phyloP scores from a whole-genome alignment of 768 basidiomycete genomes.

The Tricholoma sp. region DNA sequence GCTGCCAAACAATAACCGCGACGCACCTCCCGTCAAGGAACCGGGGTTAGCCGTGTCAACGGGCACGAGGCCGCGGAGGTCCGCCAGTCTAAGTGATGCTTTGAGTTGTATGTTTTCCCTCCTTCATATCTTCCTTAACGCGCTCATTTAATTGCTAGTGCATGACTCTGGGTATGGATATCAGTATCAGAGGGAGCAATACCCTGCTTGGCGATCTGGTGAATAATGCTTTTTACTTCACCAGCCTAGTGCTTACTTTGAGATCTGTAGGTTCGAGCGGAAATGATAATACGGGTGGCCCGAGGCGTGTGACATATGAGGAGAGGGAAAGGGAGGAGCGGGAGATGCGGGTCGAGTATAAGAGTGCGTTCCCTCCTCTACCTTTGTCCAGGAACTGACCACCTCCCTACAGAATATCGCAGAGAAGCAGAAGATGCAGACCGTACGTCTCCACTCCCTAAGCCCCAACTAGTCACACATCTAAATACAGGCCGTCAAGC shows the following conservation, averaged over 20 bases:
- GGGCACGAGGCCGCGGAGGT: slow-evolving; percentile 58
- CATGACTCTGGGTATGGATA: slow-evolving; percentile 24
- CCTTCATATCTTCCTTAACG: background rate
- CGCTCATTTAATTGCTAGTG: slow-evolving; percentile 16
- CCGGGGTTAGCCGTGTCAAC: slow-evolving; percentile 34
- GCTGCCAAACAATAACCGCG: slow-evolving; percentile 16
- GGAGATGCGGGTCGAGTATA: slow-evolving; percentile 41
- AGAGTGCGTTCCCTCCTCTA: slow-evolving; percentile 25
- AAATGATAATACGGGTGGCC: slow-evolving; percentile 25
- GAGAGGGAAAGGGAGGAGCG: slow-evolving; percentile 33
- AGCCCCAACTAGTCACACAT: background rate
- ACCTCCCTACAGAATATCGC: slow-evolving; percentile 26
- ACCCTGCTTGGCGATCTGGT: slow-evolving; percentile 29
- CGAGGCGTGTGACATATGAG: slow-evolving; percentile 32
- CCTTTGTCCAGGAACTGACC: background rate
- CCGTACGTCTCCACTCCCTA: slow-evolving; percentile 29
- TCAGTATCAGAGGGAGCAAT: slow-evolving; percentile 24
- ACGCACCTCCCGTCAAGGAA: slow-evolving; percentile 8
- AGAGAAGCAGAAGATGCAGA: slow-evolving; percentile 35
- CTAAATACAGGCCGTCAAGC: slow-evolving; percentile 8
- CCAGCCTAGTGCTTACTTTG: background rate
- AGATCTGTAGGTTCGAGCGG: slow-evolving; percentile 9
- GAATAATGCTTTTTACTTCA: slow-evolving; percentile 14
- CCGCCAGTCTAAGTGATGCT: slow-evolving; percentile 75
- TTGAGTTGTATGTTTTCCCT: slow-evolving; percentile 27